A percentile compares a stretch with the other conserved stretches of the same genome.
Conservation (phyloP, 345 rosid species). For the Gossypioides kirkii region DNA sequence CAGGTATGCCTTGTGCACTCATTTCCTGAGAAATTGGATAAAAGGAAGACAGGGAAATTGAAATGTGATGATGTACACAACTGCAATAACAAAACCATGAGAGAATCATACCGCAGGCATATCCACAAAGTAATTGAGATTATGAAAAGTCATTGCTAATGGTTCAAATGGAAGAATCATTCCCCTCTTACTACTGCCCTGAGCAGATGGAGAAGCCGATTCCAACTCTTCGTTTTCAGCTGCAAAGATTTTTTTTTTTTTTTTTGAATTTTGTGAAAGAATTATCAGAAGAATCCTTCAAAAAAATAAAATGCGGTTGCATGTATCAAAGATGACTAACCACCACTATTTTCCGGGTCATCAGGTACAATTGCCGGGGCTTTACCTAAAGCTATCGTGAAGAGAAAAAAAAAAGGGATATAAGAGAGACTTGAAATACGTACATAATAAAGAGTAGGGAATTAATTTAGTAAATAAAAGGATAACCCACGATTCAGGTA, state of each 20-base stretch:
- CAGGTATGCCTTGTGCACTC: conserved; percentile 66
- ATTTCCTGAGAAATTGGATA: conserved; percentile 48
- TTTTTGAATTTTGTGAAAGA: not conserved
- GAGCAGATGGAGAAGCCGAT: conserved; percentile 16
- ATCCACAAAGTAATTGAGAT: conserved; percentile 88
- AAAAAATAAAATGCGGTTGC: not conserved
- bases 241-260: conserved; percentile 10
- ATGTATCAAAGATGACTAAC: conserved; percentile 24
- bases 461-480: not conserved
- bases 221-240: conserved; percentile 9
- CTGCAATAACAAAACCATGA: not conserved
- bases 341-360: conserved; percentile 33
- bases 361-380: conserved; percentile 41
- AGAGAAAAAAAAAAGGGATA: conserved; percentile 4
- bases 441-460: not conserved
- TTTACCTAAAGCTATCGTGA: conserved; percentile 52
- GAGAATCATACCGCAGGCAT: conserved; percentile 62
- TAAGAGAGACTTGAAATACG: not conserved
- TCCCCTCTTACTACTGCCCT: conserved; percentile 49
- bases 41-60: not conserved
- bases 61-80: not conserved
- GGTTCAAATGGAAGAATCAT: conserved; percentile 96
- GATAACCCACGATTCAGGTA: conserved; percentile 69
- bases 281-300: not conserved
- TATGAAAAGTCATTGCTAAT: conserved; percentile 80